phyloP scores from a whole-genome alignment of 129 eudicot genomes.

The Oenanthe sinensis region DNA sequence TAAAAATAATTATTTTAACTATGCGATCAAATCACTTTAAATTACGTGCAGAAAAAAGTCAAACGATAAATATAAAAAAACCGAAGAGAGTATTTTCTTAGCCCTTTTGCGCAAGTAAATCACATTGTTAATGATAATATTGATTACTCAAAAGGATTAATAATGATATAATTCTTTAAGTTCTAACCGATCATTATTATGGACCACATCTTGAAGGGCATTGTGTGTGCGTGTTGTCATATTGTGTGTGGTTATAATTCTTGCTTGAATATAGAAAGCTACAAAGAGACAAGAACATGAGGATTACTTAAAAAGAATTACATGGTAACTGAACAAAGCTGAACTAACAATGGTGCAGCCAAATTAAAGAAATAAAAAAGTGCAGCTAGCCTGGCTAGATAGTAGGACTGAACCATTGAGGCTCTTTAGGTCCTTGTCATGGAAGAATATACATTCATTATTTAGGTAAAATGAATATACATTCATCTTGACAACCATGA shows the following conservation, averaged over 20 bases:
- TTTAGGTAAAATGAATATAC: neutral
- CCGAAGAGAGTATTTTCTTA: too few species aligned
- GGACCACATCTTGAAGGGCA: slow-evolving; percentile 2
- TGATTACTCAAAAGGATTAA: slow-evolving; percentile 6
- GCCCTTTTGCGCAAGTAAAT: slow-evolving; percentile 7
- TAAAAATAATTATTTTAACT: too few species aligned
- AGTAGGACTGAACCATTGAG: slow-evolving; percentile 4
- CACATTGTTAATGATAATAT: slow-evolving; percentile 30
- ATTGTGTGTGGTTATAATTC: neutral
- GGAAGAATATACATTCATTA: slow-evolving; percentile 25
- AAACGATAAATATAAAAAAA: too few species aligned
- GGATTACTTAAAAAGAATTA: neutral
- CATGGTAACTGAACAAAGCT: neutral
- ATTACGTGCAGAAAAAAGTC: too few species aligned
- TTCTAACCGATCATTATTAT: slow-evolving; percentile 20
- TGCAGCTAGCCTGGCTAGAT: slow-evolving; percentile 1
- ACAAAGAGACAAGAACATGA: neutral
- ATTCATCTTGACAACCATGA: slow-evolving; percentile 19
- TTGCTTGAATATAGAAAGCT: neutral
- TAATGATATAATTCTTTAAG: neutral
- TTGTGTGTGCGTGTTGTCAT: neutral
- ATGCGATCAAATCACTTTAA: too few species aligned
- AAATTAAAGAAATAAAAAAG: slow-evolving; percentile 5
- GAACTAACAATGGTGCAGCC: neutral
- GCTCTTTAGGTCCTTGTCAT: slow-evolving; percentile 32